Percentiles rank a stretch among this genome's conserved stretches.
phyloP scores from a whole-genome alignment of 441 rosid genomes.

The Eruca vesicaria region DNA sequence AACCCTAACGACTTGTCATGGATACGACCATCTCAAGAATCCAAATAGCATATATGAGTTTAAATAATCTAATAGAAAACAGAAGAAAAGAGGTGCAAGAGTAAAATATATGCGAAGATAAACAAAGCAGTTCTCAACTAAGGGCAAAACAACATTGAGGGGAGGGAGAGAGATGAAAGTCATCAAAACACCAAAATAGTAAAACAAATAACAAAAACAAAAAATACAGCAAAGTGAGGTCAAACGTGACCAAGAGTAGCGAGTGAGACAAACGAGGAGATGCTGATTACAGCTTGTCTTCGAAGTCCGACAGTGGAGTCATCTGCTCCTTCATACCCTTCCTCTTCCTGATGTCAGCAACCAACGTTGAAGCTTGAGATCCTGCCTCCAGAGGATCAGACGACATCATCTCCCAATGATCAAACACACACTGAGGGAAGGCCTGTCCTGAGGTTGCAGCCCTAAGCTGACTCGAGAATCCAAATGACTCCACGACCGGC shows the following conservation, averaged over 20 bases:
- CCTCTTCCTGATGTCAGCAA: conserved; percentile 40
- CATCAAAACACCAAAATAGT: background rate
- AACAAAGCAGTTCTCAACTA: background rate
- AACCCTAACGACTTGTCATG: background rate
- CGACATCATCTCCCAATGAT: conserved; percentile 39
- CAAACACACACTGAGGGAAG: conserved; percentile 15
- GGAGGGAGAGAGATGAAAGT: background rate
- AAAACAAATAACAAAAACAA: background rate
- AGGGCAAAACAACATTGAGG: background rate
- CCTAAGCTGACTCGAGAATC: conserved; percentile 36
- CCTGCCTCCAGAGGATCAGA: conserved; percentile 33
- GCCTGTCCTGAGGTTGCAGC: conserved; percentile 41
- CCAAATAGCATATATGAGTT: too few relatives aligned
- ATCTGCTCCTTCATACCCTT: conserved; percentile 38
- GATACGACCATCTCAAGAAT: too few relatives aligned
- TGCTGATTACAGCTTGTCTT: conserved; percentile 32
- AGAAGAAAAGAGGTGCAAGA: background rate
- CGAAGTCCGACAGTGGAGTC: conserved; percentile 38
- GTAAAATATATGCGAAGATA: background rate
- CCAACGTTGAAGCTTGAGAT: conserved; percentile 31
- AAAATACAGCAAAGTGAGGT: background rate
- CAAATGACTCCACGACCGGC: conserved; percentile 36
- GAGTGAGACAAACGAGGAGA: background rate
- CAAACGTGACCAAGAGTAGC: background rate
- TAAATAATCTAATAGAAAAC: background rate